A percentile compares a stretch with the other conserved stretches of the same genome.
These are phyloP conservation scores for Achaetomium macrosporum DNA, from an alignment of 2,329 filamentous ascomycete species.

Conservation along the genomic window DNA sequence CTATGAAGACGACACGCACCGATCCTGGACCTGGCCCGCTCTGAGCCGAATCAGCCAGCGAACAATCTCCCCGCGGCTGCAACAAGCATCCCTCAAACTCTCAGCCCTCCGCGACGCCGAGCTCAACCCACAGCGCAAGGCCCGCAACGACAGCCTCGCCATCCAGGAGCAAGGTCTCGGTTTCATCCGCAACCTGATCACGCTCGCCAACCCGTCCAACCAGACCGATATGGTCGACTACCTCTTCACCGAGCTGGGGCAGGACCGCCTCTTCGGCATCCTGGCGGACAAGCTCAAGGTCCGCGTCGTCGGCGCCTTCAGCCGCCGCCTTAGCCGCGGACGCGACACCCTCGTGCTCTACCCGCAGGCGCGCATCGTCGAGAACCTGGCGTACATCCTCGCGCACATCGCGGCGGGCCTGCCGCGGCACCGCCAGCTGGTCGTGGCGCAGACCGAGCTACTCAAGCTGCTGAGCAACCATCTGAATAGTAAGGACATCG, in stretches of 20 bases:
- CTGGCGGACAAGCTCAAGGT: conserved; percentile 71
- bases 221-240: conserved; percentile 76
- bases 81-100: conserved; percentile 46
- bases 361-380: conserved; percentile 64
- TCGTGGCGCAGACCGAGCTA: conserved; percentile 71
- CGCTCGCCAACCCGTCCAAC: conserved; percentile 46
- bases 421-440: conserved; percentile 68
- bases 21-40: conserved; percentile 20
- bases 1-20: conserved; percentile 31
- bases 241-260: conserved; percentile 68
- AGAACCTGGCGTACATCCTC: conserved; percentile 72
- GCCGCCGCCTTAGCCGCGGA: conserved; percentile 34
- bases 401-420: conserved; percentile 83
- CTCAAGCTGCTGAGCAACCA: conserved; percentile 67
- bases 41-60: conserved; percentile 15
- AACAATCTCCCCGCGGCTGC: conserved; percentile 37
- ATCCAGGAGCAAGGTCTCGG: conserved; percentile 90
- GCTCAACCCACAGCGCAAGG: conserved; percentile 59
- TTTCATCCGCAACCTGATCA: conserved; percentile 84
- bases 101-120: conserved; percentile 57
- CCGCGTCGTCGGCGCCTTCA: conserved; percentile 49
- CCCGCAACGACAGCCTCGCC: conserved; percentile 69
- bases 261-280: conserved; percentile 73
- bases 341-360: conserved; percentile 44
- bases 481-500: conserved; percentile 64